Evolutionary conservation across 2,329 filamentous ascomycete genomes (phyloP).

Genomic region (Xylaria sp.): DNA sequence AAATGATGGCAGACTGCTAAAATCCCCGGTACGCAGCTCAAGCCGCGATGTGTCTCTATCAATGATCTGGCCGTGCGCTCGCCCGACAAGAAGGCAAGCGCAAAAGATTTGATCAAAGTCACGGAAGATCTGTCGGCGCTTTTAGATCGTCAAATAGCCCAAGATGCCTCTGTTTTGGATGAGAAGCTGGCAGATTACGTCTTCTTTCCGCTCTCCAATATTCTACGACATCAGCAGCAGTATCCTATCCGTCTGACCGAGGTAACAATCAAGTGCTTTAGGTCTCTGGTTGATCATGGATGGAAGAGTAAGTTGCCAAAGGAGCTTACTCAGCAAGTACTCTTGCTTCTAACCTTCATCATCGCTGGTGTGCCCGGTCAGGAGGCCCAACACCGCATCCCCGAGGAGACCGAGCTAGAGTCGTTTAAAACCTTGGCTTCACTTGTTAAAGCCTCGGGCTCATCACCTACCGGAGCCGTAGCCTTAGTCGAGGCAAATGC

Average conservation of each 20-base stretch:
- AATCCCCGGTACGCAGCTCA: conserved; percentile 59
- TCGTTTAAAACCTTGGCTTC: conserved; percentile 76
- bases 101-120: conserved; percentile 59
- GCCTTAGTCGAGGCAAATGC: conserved; percentile 67
- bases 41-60: conserved; percentile 70
- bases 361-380: conserved; percentile 77
- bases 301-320: conserved; percentile 80
- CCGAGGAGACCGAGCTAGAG: conserved; percentile 80
- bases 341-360: conserved; percentile 86
- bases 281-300: conserved; percentile 77
- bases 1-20: conserved; percentile 30
- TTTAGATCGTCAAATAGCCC: conserved; percentile 57
- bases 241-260: conserved; percentile 80
- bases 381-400: conserved; percentile 57
- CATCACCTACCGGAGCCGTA: conserved; percentile 60
- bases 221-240: conserved; percentile 79
- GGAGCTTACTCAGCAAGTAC: conserved; percentile 82
- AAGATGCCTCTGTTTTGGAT: conserved; percentile 69
- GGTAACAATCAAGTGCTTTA: conserved; percentile 78
- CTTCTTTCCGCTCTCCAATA: conserved; percentile 91
- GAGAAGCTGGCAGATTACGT: conserved; percentile 90
- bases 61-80: conserved; percentile 67
- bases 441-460: conserved; percentile 70
- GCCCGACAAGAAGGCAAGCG: conserved; percentile 54
- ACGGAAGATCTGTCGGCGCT: conserved; percentile 58